phyloP scores from a whole-genome alignment of 2,329 filamentous ascomycete genomes.

The Sphaerulina vaccinii region DNA sequence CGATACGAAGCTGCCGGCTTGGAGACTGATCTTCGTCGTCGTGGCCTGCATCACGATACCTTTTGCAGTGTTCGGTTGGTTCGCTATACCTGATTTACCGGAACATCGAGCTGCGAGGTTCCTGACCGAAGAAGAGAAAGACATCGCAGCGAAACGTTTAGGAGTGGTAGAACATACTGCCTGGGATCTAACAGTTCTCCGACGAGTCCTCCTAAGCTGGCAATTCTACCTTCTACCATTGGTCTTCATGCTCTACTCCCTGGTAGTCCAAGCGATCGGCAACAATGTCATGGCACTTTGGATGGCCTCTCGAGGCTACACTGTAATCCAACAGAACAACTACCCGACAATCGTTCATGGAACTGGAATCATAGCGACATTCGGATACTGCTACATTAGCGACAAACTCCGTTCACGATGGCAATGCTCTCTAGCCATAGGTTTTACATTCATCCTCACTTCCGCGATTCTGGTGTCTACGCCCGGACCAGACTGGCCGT shows the following conservation, averaged over 20 bases:
- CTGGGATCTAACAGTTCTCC: slow-evolving; percentile 34
- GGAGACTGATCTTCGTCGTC: slow-evolving; percentile 48
- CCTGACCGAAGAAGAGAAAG: slow-evolving; percentile 38
- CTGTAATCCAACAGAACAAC: slow-evolving; percentile 46
- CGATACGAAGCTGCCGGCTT: slow-evolving; percentile 40
- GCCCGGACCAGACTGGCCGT: slow-evolving; percentile 37
- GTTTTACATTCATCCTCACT: slow-evolving; percentile 45
- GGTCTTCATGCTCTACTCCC: slow-evolving; percentile 50
- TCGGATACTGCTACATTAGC: slow-evolving; percentile 44
- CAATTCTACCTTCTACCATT: slow-evolving; percentile 48
- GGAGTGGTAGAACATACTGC: slow-evolving; percentile 32
- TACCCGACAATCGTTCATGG: slow-evolving; percentile 47
- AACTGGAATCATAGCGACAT: slow-evolving; percentile 44
- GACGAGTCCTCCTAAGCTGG: slow-evolving; percentile 44
- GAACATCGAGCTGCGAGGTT: slow-evolving; percentile 45
- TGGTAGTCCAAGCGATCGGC: slow-evolving; percentile 44
- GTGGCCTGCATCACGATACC: slow-evolving; percentile 46
- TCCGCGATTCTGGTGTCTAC: slow-evolving; percentile 41
- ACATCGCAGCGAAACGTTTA: slow-evolving; percentile 41
- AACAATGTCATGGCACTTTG: slow-evolving; percentile 50
- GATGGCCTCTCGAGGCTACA: slow-evolving; percentile 48
- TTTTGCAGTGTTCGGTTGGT: slow-evolving; percentile 45
- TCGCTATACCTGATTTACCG: slow-evolving; percentile 48
- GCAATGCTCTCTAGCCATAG: slow-evolving; percentile 46
- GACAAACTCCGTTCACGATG: slow-evolving; percentile 46